Base-by-base conservation (phyloP, 2,329 filamentous ascomycete species). In the Penicillium decumbens region DNA sequence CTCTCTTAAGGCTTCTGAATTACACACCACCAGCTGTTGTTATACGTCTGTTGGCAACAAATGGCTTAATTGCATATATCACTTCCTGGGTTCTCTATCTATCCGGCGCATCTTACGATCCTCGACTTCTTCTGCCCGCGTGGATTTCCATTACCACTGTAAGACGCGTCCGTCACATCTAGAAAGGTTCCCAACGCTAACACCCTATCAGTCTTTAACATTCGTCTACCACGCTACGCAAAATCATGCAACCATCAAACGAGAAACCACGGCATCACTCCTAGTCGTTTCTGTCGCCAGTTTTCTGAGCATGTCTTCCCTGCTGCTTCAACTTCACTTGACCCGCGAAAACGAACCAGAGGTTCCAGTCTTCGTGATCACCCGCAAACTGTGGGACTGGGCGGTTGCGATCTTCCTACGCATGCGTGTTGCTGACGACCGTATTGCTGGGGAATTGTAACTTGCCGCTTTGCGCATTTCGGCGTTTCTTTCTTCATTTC, bases 121-220 rank as follows among this genome's bases (percentile, higher is more conserved):
- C 84, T 2, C 80, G 85, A 27, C 78, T 89, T 49, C 77, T 90
- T 24, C 77, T 91, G 23, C 86, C 86, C 7, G 86, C 85, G 37
- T 91, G 87, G 87, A 84, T 91, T 55, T 80, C 81, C 55, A 89
- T 90, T 57, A 84, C 87, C 45, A 88, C 83, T 44, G 85, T 88
- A 73, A 49, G 77, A 8, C 23, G 13, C 27, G 20, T 10, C 3
- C 6, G 41, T 24, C 29, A 25, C 39, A 4, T 18, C 38, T 10
- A 24, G 48, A 49, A 24, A 23, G 18, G 50, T 25, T 15, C 24
- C 4, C 15, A 33, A 29, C 15, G 43, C 38, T 53, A 24, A 60
- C 35, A 18, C 30, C 33, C 5, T 38, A 49, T n/a, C 59, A 87
- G 83, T 86, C 83, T 37, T 73, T 90, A 35, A 89, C 87, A 1